These are phyloP conservation scores for Pyracantha coccinea DNA, from an alignment of 331 rosid genomes.

Conservation along the genomic window DNA sequence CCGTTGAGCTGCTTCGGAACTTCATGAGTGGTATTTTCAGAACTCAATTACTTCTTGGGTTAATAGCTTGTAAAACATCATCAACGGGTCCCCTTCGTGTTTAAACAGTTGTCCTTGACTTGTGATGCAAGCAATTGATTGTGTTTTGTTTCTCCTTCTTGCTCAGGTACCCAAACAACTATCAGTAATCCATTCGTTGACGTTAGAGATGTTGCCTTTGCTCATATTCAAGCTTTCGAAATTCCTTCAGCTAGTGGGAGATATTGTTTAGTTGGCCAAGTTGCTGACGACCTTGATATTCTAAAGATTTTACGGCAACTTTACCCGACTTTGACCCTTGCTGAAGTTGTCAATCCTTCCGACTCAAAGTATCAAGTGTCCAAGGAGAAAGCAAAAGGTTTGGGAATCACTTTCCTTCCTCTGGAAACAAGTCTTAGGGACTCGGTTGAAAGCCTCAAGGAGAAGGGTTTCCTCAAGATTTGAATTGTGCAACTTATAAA, in stretches of 20 bases:
- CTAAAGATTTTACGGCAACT: neutral
- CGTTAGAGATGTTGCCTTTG: slow-evolving; percentile 11
- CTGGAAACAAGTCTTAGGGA: slow-evolving; percentile 24
- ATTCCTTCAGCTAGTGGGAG: slow-evolving; percentile 9
- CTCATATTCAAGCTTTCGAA: slow-evolving; percentile 14
- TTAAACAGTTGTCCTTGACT: too few species aligned
- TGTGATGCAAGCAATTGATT: neutral
- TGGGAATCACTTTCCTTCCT: slow-evolving; percentile 30
- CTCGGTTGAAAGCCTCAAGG: slow-evolving; percentile 24
- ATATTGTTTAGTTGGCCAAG: slow-evolving; percentile 9
- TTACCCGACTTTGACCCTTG: neutral
- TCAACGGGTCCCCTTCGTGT: neutral
- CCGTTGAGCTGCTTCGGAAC: neutral
- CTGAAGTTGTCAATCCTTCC: slow-evolving; percentile 6
- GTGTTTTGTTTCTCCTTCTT: neutral
- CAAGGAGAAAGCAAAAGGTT: slow-evolving; percentile 22
- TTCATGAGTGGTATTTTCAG: neutral
- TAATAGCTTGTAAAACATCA: too few species aligned
- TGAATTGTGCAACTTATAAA: slow-evolving; percentile 2
- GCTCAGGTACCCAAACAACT: neutral
- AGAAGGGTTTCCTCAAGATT: slow-evolving; percentile 22
- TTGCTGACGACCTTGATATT: neutral
- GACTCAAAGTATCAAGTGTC: slow-evolving; percentile 17
- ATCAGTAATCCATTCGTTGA: too few species aligned
- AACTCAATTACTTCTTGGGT: too few species aligned